Conservation (phyloP, 2,329 filamentous ascomycete species). For the Didymella sp. region DNA sequence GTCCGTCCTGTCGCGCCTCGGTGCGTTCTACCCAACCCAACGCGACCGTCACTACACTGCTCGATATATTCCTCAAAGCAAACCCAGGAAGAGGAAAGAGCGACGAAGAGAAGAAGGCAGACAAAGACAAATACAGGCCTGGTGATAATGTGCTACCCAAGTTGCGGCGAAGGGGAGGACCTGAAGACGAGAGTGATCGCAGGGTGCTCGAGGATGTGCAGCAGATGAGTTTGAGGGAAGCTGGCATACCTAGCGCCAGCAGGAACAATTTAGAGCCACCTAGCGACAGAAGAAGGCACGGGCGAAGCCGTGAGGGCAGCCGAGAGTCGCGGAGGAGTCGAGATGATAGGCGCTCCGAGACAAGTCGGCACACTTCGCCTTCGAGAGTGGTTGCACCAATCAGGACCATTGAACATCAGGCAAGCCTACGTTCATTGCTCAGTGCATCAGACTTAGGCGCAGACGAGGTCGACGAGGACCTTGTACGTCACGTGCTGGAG, state of each 20-base stretch:
- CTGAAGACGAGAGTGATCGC: conserved; percentile 70
- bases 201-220: conserved; percentile 74
- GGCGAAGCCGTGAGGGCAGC: conserved; percentile 51
- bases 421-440: conserved; percentile 83
- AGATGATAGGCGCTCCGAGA: conserved; percentile 32
- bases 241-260: conserved; percentile 56
- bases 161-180: conserved; percentile 57
- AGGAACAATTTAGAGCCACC: conserved; percentile 52
- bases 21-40: conserved; percentile 90
- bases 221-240: conserved; percentile 75
- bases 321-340: conserved; percentile 37
- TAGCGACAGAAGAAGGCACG: conserved; percentile 42
- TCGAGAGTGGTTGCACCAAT: conserved; percentile 36
- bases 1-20: conserved; percentile 85
- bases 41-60: conserved; percentile 84
- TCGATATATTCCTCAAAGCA: conserved; percentile 85
- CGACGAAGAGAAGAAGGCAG: conserved; percentile 75
- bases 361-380: conserved; percentile 37
- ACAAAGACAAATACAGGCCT: conserved; percentile 76
- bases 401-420: conserved; percentile 83
- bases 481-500: conserved; percentile 85
- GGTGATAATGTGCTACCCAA: conserved; percentile 81
- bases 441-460: conserved; percentile 79
- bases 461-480: conserved; percentile 83
- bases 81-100: conserved; percentile 78